These are phyloP conservation scores for Ophioceras dolichostomum DNA, from an alignment of 2,329 filamentous ascomycete species.

Conservation along the genomic window DNA sequence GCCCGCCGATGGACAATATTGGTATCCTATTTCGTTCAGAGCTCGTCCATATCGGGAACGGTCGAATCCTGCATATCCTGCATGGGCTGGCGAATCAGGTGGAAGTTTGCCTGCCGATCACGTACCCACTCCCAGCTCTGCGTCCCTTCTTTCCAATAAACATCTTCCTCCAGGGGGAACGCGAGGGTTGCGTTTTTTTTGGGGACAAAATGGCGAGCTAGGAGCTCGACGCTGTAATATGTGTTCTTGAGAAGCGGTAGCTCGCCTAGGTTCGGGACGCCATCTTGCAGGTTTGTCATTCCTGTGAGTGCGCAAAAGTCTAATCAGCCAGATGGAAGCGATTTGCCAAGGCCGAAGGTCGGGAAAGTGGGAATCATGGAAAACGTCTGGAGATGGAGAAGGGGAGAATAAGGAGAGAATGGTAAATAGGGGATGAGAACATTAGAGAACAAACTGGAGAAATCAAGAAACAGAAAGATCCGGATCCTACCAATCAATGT, in stretches of 20 bases:
- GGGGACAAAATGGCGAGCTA: constrained; percentile 31
- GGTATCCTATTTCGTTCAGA: too few relatives aligned
- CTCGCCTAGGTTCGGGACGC: constrained; percentile 33
- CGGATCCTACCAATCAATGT: constrained; percentile 27
- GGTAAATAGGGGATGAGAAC: not conserved
- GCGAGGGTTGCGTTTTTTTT: constrained; percentile 28
- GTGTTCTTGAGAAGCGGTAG: constrained; percentile 29
- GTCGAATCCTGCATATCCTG: too few relatives aligned
- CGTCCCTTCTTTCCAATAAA: constrained; percentile 28
- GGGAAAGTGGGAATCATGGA: too few relatives aligned
- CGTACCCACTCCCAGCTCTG: constrained; percentile 35
- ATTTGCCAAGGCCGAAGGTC: not conserved
- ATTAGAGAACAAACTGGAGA: not conserved
- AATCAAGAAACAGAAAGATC: not conserved
- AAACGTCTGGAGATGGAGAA: too few relatives aligned
- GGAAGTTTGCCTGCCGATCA: constrained; percentile 31
- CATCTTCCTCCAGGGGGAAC: constrained; percentile 37
- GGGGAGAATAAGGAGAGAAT: too few relatives aligned
- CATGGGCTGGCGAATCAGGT: too few relatives aligned
- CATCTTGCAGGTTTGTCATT: constrained; percentile 36
- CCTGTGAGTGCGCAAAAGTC: constrained; percentile 15
- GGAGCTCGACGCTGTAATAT: constrained; percentile 39
- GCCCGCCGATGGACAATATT: too few relatives aligned
- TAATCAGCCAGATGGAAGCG: not conserved
- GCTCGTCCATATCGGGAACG: too few relatives aligned